Conservation (phyloP, 768 basidiomycete genomes). For the Calocybe cyanea region DNA sequence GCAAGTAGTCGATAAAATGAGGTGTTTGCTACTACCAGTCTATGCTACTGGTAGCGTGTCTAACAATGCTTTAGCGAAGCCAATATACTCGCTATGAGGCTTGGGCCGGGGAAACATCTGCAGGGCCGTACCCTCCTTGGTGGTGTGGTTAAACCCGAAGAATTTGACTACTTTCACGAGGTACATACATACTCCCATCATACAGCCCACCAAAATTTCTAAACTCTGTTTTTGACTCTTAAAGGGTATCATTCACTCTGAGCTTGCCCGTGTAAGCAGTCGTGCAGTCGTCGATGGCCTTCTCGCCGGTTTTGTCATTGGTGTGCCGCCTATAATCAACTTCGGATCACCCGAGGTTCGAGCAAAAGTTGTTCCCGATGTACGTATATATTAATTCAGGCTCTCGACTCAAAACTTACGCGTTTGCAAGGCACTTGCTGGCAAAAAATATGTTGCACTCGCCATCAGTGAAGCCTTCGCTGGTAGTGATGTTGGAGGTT, state of each 20-base stretch:
- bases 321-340: slow-evolving; percentile 86
- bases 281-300: slow-evolving; percentile 88
- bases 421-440: slow-evolving; percentile 41
- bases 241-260: slow-evolving; percentile 75
- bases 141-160: slow-evolving; percentile 72
- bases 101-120: slow-evolving; percentile 88
- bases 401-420: background rate
- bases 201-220: no score
- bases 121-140: slow-evolving; percentile 73
- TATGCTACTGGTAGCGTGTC: background rate
- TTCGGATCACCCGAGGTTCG: slow-evolving; percentile 76
- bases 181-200: slow-evolving; percentile 27
- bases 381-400: slow-evolving; percentile 23
- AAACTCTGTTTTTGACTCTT: background rate
- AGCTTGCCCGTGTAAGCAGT: slow-evolving; percentile 78
- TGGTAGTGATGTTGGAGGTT: slow-evolving; percentile 78
- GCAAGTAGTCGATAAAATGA: slow-evolving; percentile 79
- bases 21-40: slow-evolving; percentile 33
- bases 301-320: slow-evolving; percentile 78
- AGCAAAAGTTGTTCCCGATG: slow-evolving; percentile 66
- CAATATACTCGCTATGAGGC: slow-evolving; percentile 84
- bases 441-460: slow-evolving; percentile 82
- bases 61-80: slow-evolving; percentile 43
- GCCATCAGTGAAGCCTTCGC: slow-evolving; percentile 96
- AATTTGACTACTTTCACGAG: slow-evolving; percentile 96